Conservation (phyloP, 495 filamentous ascomycete species). For the Penicillium waksmanii region DNA sequence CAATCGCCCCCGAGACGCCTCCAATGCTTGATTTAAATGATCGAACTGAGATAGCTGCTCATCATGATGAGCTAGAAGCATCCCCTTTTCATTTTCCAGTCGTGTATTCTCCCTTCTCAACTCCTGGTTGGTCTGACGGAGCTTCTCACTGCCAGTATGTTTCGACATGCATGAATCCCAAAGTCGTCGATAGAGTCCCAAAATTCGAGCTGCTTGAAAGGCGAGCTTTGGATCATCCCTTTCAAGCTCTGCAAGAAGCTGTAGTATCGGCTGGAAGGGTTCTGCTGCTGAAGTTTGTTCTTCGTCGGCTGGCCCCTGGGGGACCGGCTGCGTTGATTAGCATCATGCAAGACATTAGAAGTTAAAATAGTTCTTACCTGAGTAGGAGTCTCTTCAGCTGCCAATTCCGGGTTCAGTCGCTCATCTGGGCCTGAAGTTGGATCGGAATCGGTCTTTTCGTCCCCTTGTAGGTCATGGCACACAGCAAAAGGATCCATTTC, state of each 20-base stretch:
- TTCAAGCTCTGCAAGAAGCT: slow-evolving; percentile 10
- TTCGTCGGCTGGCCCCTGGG: too few relatives aligned
- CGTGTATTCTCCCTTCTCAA: not conserved
- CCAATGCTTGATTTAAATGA: too few relatives aligned
- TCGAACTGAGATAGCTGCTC: not conserved
- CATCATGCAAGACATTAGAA: too few relatives aligned
- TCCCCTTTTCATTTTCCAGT: not conserved
- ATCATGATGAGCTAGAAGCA: not conserved
- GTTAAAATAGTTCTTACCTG: too few relatives aligned
- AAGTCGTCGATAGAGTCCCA: slow-evolving; percentile 11
- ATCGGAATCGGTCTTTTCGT: too few relatives aligned
- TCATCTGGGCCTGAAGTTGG: too few relatives aligned
- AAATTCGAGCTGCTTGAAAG: slow-evolving; percentile 9
- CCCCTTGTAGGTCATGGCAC: too few relatives aligned
- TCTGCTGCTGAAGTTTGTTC: not conserved
- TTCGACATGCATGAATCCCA: slow-evolving; percentile 14
- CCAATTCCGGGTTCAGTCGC: too few relatives aligned
- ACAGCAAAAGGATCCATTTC: too few relatives aligned
- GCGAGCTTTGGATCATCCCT: slow-evolving; percentile 16
- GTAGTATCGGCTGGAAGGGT: slow-evolving; percentile 8
- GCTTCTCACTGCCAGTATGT: not conserved
- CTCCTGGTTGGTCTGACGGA: not conserved
- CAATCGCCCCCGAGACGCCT: too few relatives aligned
- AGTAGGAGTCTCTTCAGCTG: too few relatives aligned
- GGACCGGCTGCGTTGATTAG: too few relatives aligned